phyloP scores from a whole-genome alignment of 108 stramenopile species.

The Pseudonitzschia multiseries region DNA sequence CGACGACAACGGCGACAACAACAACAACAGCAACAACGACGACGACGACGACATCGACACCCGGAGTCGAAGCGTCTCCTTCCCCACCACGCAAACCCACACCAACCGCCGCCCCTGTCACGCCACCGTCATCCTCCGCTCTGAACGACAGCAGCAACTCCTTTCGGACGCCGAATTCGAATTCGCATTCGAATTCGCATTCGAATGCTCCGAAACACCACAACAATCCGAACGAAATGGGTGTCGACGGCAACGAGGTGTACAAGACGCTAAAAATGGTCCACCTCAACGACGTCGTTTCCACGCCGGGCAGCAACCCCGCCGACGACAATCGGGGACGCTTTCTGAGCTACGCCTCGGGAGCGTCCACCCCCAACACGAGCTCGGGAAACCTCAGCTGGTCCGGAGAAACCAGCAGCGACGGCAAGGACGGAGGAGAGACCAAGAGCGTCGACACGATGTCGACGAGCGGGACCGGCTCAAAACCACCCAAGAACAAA shows the following conservation, averaged over 20 bases:
- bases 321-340: constrained; percentile 6
- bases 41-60: too few species aligned
- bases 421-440: constrained; percentile 4
- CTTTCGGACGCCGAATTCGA: too few species aligned
- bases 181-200: too few species aligned
- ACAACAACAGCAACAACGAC: too few species aligned
- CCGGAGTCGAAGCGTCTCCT: too few species aligned
- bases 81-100: too few species aligned
- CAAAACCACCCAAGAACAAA: constrained; percentile 1
- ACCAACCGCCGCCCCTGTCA: too few species aligned
- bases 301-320: not conserved
- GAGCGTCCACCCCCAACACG: constrained; percentile 43
- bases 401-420: constrained; percentile 14
- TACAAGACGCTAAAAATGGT: constrained; percentile 2
- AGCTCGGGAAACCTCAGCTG: constrained; percentile 32
- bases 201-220: too few species aligned
- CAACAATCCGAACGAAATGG: not conserved
- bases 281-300: constrained; percentile 26
- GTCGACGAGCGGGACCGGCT: not conserved
- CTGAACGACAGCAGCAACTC: too few species aligned
- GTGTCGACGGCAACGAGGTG: constrained; percentile 3
- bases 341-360: constrained; percentile 43
- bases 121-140: too few species aligned
- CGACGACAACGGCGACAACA: not conserved
- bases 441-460: not conserved